Conservation (phyloP, 257 asterid genomes). For the Salvia splendens region DNA sequence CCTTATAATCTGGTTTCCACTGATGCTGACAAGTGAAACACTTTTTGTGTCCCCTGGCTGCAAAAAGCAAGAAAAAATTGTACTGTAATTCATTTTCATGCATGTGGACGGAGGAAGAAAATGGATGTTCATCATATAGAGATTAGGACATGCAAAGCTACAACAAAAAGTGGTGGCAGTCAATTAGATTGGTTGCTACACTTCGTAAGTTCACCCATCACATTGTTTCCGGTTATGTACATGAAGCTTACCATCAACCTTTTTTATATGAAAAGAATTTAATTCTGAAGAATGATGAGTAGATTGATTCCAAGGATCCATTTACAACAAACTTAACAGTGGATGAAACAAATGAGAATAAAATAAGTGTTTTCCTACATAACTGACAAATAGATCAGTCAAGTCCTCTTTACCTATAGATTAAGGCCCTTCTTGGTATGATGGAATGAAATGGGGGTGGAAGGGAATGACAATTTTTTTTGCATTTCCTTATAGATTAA, state of each 20-base stretch:
- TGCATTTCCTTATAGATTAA: too few species aligned
- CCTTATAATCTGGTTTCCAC: constrained; percentile 72
- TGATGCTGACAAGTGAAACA: constrained; percentile 78
- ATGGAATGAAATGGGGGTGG: too few species aligned
- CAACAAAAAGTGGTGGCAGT: background rate
- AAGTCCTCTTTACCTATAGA: background rate
- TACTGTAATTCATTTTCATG: constrained; percentile 14
- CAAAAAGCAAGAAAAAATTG: constrained; percentile 25
- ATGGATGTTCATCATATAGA: constrained; percentile 15
- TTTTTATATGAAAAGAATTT: background rate
- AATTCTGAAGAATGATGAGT: background rate
- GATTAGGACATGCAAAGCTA: constrained; percentile 5
- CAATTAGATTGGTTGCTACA: constrained; percentile 6
- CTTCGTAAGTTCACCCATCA: background rate
- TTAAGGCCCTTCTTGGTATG: too few species aligned
- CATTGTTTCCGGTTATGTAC: constrained; percentile 12
- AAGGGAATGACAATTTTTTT: too few species aligned
- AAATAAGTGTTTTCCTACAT: background rate
- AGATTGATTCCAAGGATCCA: constrained; percentile 18
- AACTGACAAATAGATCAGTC: constrained; percentile 9
- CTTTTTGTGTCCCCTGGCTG: constrained; percentile 98
- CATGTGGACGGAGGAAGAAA: constrained; percentile 18
- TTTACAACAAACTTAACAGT: constrained; percentile 8
- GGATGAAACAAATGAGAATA: background rate
- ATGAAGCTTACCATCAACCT: constrained; percentile 1